Evolutionary conservation across 768 basidiomycete species (phyloP).

Genomic region (Leccinum uliginosum): DNA sequence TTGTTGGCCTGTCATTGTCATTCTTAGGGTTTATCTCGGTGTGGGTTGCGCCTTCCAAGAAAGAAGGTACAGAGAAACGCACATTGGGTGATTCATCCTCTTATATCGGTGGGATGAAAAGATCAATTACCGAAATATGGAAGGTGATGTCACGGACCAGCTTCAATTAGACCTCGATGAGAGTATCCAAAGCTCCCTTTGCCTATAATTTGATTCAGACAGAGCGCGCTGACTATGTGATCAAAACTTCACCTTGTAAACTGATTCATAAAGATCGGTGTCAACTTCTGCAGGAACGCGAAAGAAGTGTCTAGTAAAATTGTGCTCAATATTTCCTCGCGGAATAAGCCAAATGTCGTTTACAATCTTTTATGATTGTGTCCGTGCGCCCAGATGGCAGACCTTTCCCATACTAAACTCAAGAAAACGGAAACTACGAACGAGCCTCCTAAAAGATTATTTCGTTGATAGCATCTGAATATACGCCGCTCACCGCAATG

Average conservation of each 20-base stretch:
- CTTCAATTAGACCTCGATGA: slow-evolving; percentile 36
- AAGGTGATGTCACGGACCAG: slow-evolving; percentile 18
- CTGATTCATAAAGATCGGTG: slow-evolving; percentile 39
- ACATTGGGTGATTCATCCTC: not conserved
- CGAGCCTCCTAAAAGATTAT: not conserved
- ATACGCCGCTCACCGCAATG: not conserved
- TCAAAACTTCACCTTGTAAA: slow-evolving; percentile 8
- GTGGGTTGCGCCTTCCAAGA: too few species aligned
- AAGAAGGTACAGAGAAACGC: not conserved
- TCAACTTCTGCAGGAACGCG: slow-evolving; percentile 32
- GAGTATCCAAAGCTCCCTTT: slow-evolving; percentile 28
- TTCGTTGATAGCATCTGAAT: not conserved
- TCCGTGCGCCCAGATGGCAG: not conserved
- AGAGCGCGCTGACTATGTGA: not conserved
- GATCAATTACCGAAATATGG: not conserved
- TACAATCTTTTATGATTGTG: not conserved
- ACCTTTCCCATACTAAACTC: not conserved
- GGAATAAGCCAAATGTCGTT: not conserved
- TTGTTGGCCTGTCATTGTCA: slow-evolving; percentile 33
- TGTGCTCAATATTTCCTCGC: not conserved
- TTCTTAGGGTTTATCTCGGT: too few species aligned
- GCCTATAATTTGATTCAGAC: slow-evolving; percentile 13
- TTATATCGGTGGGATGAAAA: not conserved
- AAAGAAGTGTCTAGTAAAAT: slow-evolving; percentile 33
- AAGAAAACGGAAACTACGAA: not conserved